Evolutionary conservation across 23 red algal species (phyloP).

Genomic region (Pyropia haitanensis): DNA sequence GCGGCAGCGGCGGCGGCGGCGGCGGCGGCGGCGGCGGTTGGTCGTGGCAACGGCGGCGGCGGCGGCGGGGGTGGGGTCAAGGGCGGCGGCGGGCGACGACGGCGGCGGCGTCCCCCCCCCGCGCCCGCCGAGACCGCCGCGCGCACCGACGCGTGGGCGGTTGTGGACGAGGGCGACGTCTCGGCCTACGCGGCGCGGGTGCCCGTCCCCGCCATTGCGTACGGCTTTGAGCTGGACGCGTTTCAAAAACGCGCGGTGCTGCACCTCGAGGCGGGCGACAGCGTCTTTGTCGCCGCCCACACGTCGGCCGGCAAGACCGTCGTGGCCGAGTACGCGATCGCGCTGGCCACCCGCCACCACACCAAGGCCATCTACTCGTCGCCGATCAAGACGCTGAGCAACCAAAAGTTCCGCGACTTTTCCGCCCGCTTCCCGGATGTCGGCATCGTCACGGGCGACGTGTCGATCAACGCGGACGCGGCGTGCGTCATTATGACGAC

Average conservation of each 20-base stretch:
- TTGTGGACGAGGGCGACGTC: conserved; percentile 45
- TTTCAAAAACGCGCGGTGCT: conserved; percentile 87
- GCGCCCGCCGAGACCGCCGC: neutral
- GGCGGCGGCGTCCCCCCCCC: too few species aligned
- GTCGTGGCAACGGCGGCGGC: too few species aligned
- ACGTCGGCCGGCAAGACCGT: conserved; percentile 93
- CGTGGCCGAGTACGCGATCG: conserved; percentile 90
- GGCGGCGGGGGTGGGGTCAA: too few species aligned
- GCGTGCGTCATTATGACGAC: conserved; percentile 88
- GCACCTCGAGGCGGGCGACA: conserved; percentile 80
- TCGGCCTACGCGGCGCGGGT: conserved; percentile 58
- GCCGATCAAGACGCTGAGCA: conserved; percentile 93
- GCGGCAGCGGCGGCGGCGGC: too few species aligned
- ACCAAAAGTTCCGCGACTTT: conserved; percentile 98
- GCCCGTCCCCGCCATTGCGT: conserved; percentile 56
- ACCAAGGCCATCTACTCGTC: conserved; percentile 89
- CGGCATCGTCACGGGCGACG: conserved; percentile 86
- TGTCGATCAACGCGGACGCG: conserved; percentile 76
- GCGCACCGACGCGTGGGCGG: conserved; percentile 25
- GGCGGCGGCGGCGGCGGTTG: too few species aligned
- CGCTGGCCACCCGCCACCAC: conserved; percentile 50
- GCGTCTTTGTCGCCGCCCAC: conserved; percentile 92
- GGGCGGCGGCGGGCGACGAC: neutral
- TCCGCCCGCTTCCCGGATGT: conserved; percentile 51
- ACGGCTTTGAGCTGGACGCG: conserved; percentile 69